Percentiles rank a stretch among this genome's conserved stretches.
phyloP scores from a whole-genome alignment of 1,284 basidiomycete genomes.

The Pascua guehoae region DNA sequence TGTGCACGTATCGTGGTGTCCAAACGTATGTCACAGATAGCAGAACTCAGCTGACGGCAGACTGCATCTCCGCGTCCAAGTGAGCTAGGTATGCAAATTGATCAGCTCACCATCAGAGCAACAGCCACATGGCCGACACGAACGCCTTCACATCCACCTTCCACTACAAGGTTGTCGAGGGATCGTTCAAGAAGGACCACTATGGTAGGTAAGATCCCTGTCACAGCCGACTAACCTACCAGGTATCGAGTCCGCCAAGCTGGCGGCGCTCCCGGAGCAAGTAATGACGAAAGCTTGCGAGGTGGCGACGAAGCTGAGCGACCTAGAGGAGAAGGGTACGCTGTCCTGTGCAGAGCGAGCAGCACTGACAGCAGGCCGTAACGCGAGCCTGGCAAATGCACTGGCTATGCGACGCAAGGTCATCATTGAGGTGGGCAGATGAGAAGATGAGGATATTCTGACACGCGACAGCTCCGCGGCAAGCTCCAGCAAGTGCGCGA shows the following conservation, averaged over 20 bases:
- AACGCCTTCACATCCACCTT: slow-evolving; percentile 67
- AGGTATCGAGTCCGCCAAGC: slow-evolving; percentile 78
- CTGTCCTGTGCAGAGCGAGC: no score
- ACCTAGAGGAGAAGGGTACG: slow-evolving; percentile 57
- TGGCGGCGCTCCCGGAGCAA: slow-evolving; percentile 72
- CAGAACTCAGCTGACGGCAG: slow-evolving; percentile 49
- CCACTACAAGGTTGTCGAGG: slow-evolving; percentile 61
- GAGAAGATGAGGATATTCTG: neutral
- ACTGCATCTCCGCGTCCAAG: slow-evolving; percentile 76
- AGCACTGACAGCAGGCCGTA: slow-evolving; percentile 7
- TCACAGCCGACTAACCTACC: neutral
- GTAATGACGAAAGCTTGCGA: slow-evolving; percentile 62
- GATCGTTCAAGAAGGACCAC: slow-evolving; percentile 36
- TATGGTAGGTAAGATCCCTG: slow-evolving; percentile 36
- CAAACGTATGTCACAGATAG: slow-evolving; percentile 16
- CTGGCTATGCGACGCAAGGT: slow-evolving; percentile 15
- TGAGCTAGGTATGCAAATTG: slow-evolving; percentile 40
- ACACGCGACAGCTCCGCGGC: slow-evolving; percentile 8
- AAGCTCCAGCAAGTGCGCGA: slow-evolving; percentile 12
- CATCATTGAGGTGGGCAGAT: slow-evolving; percentile 12
- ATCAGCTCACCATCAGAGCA: slow-evolving; percentile 5
- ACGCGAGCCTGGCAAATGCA: slow-evolving; percentile 10
- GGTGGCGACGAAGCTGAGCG: slow-evolving; percentile 61
- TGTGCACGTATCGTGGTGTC: slow-evolving; percentile 34
- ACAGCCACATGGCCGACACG: slow-evolving; percentile 49